Conservation (phyloP, 1,284 basidiomycete species). For the Acaromyces ingoldii region DNA sequence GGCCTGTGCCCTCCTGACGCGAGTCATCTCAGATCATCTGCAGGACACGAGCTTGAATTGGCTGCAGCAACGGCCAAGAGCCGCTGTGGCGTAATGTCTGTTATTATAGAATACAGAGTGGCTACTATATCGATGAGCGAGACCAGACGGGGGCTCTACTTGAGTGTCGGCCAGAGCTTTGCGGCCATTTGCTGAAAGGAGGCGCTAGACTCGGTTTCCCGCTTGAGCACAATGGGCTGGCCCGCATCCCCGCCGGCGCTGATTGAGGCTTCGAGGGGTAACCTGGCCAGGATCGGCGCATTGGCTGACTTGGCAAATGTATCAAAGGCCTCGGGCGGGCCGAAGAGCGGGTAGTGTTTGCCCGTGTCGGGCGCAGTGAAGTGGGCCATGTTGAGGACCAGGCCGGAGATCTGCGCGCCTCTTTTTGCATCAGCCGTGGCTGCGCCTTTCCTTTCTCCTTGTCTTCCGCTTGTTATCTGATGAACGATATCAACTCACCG, state of each 20-base stretch:
- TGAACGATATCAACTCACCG: conserved; percentile 56
- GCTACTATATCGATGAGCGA: background rate
- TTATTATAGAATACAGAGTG: background rate
- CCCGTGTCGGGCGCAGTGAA: conserved; percentile 77
- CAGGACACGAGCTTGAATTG: conserved; percentile 5
- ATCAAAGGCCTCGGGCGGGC: conserved; percentile 65
- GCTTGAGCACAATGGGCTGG: conserved; percentile 54
- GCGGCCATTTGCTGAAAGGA: background rate
- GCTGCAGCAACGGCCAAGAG: background rate
- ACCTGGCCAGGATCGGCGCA: conserved; percentile 70
- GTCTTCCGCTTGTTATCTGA: no score
- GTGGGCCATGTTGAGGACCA: conserved; percentile 85
- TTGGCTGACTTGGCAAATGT: conserved; percentile 62
- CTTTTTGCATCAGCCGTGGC: background rate
- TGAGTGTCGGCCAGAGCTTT: background rate
- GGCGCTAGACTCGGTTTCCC: background rate
- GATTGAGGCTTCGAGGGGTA: conserved; percentile 75
- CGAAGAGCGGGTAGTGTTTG: conserved; percentile 72
- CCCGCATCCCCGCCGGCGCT: conserved; percentile 73
- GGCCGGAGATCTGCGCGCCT: conserved; percentile 72
- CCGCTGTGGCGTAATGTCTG: no score
- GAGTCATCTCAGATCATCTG: conserved; percentile 1
- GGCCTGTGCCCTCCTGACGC: no score
- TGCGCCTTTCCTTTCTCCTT: no score
- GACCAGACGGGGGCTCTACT: background rate